phyloP scores from a whole-genome alignment of 208 protist species.

The Leishmania tarentolae region DNA sequence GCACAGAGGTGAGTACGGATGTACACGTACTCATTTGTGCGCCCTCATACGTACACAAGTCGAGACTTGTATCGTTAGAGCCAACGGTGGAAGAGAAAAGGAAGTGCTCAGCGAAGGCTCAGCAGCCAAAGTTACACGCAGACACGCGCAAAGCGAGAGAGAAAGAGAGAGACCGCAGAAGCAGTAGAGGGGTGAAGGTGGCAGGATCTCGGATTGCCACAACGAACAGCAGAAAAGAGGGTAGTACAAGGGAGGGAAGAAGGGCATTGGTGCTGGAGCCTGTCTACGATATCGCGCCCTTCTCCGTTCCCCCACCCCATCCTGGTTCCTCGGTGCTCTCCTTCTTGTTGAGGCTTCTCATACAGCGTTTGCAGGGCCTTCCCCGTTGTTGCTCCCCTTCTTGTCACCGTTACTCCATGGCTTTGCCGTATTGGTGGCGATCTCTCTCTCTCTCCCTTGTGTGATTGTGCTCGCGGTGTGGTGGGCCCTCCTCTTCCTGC shows the following conservation, averaged over 20 bases:
- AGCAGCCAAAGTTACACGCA: neutral
- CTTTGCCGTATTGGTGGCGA: neutral
- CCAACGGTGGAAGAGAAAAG: neutral
- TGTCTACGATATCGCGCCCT: neutral
- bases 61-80: neutral
- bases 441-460: conserved; percentile 3
- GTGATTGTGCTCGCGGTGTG: neutral
- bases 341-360: neutral
- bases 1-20: neutral
- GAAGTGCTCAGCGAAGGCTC: too few relatives aligned
- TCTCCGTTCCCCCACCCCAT: neutral
- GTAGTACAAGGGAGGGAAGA: neutral
- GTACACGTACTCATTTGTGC: neutral
- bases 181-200: neutral
- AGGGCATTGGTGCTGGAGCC: neutral
- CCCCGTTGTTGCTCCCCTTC: neutral
- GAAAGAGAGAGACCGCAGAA: neutral
- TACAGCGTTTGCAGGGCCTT: neutral
- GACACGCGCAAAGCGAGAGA: neutral
- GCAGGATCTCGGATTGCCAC: neutral
- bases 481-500: too few relatives aligned
- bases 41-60: neutral
- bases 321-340: neutral
- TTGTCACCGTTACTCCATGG: neutral
- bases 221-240: neutral